These are phyloP conservation scores for Cercospora sp. DNA, from an alignment of 2,329 filamentous ascomycete species.

Conservation along the genomic window DNA sequence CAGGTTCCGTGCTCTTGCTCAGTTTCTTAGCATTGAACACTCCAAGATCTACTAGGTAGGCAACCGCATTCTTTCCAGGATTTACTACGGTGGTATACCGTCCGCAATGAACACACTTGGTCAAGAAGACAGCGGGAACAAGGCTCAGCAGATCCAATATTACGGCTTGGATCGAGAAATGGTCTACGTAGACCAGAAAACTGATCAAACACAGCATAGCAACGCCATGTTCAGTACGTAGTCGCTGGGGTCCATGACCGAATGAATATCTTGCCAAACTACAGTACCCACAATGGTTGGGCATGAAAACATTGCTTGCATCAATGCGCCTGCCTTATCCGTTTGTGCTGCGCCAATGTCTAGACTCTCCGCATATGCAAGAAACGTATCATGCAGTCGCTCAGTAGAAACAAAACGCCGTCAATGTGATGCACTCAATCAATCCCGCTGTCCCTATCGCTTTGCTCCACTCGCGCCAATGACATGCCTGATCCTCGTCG, in stretches of 20 bases:
- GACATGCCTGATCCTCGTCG: not conserved
- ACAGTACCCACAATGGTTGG: not conserved
- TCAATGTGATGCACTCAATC: not conserved
- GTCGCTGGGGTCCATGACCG: not conserved
- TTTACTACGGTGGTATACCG: not conserved
- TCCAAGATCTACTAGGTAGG: not conserved
- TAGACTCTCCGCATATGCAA: not conserved
- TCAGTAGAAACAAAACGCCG: not conserved
- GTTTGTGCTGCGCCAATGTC: not conserved
- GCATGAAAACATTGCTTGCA: not conserved
- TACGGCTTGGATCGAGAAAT: not conserved
- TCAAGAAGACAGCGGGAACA: not conserved
- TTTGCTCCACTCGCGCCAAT: not conserved
- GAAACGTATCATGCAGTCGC: conserved; percentile 14
- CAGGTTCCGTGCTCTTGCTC: not conserved
- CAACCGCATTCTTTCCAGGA: conserved; percentile 2
- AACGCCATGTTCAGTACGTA: not conserved
- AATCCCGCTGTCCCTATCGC: not conserved
- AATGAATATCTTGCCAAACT: not conserved
- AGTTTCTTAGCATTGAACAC: not conserved
- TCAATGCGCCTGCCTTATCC: not conserved
- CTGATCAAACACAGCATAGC: not conserved
- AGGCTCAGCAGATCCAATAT: not conserved
- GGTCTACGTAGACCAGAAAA: not conserved
- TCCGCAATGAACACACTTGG: not conserved